Conservation (phyloP, 108 stramenopile species). For the Chaetoceros muelleri region DNA sequence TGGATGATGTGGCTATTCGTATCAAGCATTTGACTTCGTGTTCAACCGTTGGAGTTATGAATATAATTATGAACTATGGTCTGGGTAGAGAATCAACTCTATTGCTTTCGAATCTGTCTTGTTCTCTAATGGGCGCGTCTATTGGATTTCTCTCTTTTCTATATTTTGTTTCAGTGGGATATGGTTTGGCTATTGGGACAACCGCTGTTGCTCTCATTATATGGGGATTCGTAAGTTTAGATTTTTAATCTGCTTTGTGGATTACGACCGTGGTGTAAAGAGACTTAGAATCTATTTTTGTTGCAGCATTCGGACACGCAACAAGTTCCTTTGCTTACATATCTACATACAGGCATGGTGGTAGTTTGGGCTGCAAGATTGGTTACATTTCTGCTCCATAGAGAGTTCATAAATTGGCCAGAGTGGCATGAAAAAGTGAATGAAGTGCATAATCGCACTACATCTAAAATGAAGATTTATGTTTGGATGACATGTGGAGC, state of each 20-base stretch:
- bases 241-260: no score
- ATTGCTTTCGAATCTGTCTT: background rate
- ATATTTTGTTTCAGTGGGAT: conserved; percentile 53
- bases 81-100: no score
- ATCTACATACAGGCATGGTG: conserved; percentile 30
- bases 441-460: conserved; percentile 12
- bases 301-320: no score
- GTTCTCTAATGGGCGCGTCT: conserved; percentile 30
- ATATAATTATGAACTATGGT: no score
- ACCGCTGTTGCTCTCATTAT: no score
- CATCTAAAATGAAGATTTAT: conserved; percentile 8
- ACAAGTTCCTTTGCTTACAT: conserved; percentile 5
- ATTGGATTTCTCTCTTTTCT: conserved; percentile 45
- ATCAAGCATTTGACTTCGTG: no score
- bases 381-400: conserved; percentile 28
- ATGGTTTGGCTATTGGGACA: no score
- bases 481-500: conserved; percentile 37
- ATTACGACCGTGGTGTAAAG: no score
- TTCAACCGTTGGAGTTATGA: no score
- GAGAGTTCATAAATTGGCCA: conserved; percentile 44
- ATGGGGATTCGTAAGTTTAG: no score
- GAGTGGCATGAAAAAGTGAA: conserved; percentile 31
- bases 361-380: conserved; percentile 38
- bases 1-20: no score
- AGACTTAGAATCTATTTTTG: no score